Evolutionary conservation across 805 yeast species (phyloP).

Genomic region (Teunomyces panamensis): DNA sequence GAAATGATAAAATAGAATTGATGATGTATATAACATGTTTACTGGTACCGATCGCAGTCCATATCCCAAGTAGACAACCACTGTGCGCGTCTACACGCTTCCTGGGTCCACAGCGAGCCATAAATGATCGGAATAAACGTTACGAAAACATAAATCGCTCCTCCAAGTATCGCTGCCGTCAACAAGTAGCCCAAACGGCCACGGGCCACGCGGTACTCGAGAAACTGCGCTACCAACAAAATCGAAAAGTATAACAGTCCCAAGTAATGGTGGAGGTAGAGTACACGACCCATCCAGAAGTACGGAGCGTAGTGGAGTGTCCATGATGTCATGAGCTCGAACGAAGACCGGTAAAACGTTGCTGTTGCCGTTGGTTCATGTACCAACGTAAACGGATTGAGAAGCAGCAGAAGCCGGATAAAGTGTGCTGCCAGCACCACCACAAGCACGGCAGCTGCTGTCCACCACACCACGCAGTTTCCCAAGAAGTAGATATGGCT

Average conservation of each 20-base stretch:
- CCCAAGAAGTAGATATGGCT: conserved; percentile 59
- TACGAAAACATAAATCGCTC: conserved; percentile 23
- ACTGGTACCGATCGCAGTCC: conserved; percentile 31
- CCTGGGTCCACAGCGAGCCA: conserved; percentile 46
- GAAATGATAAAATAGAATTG: too few relatives aligned
- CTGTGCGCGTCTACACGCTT: conserved; percentile 34
- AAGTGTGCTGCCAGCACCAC: conserved; percentile 19
- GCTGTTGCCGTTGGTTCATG: conserved; percentile 11
- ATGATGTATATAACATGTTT: too few relatives aligned
- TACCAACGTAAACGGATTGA: conserved; percentile 30
- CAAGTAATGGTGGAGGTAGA: conserved; percentile 46
- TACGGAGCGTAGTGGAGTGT: conserved; percentile 57
- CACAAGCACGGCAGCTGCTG: conserved; percentile 24
- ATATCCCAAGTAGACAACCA: conserved; percentile 44
- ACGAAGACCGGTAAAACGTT: conserved; percentile 18
- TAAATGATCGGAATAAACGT: conserved; percentile 43
- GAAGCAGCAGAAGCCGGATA: conserved; percentile 17
- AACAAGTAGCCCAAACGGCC: conserved; percentile 23
- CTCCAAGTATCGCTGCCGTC: conserved; percentile 14
- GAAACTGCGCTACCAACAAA: conserved; percentile 40
- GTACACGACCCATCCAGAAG: conserved; percentile 35
- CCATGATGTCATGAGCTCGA: conserved; percentile 55
- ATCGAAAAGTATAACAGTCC: conserved; percentile 51
- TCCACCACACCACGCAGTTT: conserved; percentile 40
- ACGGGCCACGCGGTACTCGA: conserved; percentile 39